phyloP scores from a whole-genome alignment of 768 basidiomycete genomes.

The Terana coerulea region DNA sequence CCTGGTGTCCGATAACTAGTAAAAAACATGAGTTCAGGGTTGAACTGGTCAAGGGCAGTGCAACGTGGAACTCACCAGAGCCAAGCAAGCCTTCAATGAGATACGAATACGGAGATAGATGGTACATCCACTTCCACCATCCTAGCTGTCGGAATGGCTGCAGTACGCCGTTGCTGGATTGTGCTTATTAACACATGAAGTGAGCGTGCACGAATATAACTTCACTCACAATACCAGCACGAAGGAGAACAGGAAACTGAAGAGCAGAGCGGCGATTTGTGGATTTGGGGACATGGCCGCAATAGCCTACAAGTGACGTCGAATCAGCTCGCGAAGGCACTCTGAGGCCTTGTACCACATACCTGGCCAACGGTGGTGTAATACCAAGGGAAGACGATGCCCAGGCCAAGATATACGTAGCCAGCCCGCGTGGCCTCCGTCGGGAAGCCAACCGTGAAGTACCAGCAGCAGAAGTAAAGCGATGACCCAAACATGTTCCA shows the following conservation, averaged over 20 bases:
- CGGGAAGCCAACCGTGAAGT: constrained; percentile 41
- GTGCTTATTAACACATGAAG: neutral
- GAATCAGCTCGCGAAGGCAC: neutral
- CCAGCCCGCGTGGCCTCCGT: constrained; percentile 30
- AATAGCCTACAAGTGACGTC: constrained; percentile 29
- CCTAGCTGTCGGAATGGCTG: constrained; percentile 41
- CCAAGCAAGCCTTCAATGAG: constrained; percentile 37
- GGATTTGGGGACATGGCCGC: constrained; percentile 40
- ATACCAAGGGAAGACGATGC: constrained; percentile 40
- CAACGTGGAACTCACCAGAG: constrained; percentile 37
- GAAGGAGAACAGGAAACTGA: constrained; percentile 36
- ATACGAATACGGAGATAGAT: constrained; percentile 32
- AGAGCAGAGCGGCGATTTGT: constrained; percentile 37
- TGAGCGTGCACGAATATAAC: neutral
- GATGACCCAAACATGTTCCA: constrained; percentile 35
- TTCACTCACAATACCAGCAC: constrained; percentile 39
- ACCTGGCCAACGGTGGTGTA: constrained; percentile 37
- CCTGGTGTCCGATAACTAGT: constrained; percentile 47
- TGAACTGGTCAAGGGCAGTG: neutral
- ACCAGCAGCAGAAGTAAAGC: constrained; percentile 46
- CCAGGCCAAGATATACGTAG: constrained; percentile 36
- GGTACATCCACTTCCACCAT: constrained; percentile 44
- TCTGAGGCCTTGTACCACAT: neutral
- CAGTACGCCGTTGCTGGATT: constrained; percentile 41
- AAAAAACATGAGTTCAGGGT: neutral